Conservation (phyloP, 805 yeast species). For the Cyberlindnera mrakii region DNA sequence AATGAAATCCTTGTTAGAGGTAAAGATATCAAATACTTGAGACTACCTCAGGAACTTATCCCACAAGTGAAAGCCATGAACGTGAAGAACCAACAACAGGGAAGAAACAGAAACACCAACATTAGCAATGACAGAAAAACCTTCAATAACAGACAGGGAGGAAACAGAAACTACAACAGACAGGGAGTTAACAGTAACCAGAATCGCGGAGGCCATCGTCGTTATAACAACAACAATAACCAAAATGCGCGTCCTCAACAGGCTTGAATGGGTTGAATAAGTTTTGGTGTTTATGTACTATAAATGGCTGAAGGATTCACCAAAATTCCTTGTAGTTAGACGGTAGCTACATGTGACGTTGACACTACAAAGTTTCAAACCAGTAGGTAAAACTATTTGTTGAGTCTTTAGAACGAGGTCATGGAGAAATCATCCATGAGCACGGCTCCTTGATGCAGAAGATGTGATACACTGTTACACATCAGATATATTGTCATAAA, state of each 20-base stretch:
- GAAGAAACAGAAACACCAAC: conserved; percentile 36
- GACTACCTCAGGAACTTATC: conserved; percentile 71
- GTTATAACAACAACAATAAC: conserved; percentile 5
- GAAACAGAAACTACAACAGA: conserved; percentile 2
- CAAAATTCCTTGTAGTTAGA: too few relatives aligned
- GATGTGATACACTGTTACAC: too few relatives aligned
- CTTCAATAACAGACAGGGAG: conserved; percentile 21
- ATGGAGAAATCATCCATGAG: too few relatives aligned
- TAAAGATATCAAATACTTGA: conserved; percentile 69
- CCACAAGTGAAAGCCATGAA: conserved; percentile 69
- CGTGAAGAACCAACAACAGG: conserved; percentile 41
- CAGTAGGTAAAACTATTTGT: too few relatives aligned
- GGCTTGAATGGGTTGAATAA: background rate
- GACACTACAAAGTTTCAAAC: too few relatives aligned
- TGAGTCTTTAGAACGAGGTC: too few relatives aligned
- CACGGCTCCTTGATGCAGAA: too few relatives aligned
- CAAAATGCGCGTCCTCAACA: conserved; percentile 1
- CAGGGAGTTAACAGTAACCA: conserved; percentile 1
- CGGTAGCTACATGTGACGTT: too few relatives aligned
- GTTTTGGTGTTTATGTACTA: too few relatives aligned
- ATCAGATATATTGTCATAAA: too few relatives aligned
- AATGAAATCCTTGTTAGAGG: conserved; percentile 82
- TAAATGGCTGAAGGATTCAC: too few relatives aligned
- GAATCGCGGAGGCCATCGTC: background rate
- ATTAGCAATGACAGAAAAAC: conserved; percentile 33